Evolutionary conservation across 805 yeast species (phyloP), one percentile per base, ranked within the genome.

Genomic region (Wickerhamiella qilinensis): DNA sequence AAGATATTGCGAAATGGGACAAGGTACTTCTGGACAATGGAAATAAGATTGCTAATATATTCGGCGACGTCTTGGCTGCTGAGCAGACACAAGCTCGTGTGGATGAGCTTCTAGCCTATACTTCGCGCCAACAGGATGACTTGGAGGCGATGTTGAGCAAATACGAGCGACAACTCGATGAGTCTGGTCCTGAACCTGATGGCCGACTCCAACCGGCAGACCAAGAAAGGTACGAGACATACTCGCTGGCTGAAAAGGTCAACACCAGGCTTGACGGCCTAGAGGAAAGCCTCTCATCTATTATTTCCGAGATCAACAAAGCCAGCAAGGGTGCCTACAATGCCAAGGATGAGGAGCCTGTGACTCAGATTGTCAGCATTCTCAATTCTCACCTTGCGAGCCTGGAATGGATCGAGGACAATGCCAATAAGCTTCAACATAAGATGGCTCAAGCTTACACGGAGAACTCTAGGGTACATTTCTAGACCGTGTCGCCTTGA

Each of bases 91-190:
- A 88, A 54, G 65, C 67, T 32, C 80, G 78, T 48, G 77, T 91
- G 35, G 97, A 91, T 48, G 95, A 85, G 56, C 78, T 85, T 30
- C 64, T 91, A 40, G 64, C 75, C 30, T 88, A 85, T 52, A 79
- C 91, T 37, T 91, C 80, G 52, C 77, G 78, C 48, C 97, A 91
- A 56, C 98, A 91, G 54, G 83, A 81, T 42, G 97, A 88, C 51
- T 63, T 91, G 36, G 98, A 88, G 43, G 65, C 70, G 14, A 68
- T 88, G 49, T 68, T 91, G 45, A 79, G 79, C 46, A 77, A 77
- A 44, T 86, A 86, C 52, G 97, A 91, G 57, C 67, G 63, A 45
- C 84, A 79, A 53, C 39, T 46, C 3, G 24, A 40, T 12, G 39
- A 35, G 30, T 38, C 44, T 14, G 21, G 42, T 2, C 57, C 56